Percentiles rank a stretch among this genome's conserved stretches.
These are phyloP conservation scores for Mikania micrantha DNA, from an alignment of 129 eudicot species.

Conservation along the genomic window DNA sequence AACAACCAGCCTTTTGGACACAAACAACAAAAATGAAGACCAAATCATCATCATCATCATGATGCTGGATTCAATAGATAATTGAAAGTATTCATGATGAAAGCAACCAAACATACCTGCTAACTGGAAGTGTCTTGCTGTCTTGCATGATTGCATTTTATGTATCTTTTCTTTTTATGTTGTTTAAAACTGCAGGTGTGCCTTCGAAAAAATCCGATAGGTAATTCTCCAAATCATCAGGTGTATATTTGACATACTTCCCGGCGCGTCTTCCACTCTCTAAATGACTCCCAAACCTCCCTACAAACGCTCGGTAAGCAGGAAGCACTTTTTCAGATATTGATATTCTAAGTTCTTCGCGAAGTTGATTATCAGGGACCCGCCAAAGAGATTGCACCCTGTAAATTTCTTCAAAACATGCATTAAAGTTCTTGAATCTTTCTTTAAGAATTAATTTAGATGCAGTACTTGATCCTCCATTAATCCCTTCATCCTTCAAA, in stretches of 20 bases:
- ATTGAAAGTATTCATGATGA: not conserved
- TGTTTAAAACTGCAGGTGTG: conserved; percentile 61
- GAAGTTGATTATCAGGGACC: conserved; percentile 89
- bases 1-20: conserved; percentile 30
- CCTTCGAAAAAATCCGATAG: conserved; percentile 85
- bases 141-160: conserved; percentile 33
- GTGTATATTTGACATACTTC: conserved; percentile 66
- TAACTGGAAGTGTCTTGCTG: conserved; percentile 12
- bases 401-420: conserved; percentile 85
- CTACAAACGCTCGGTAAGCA: conserved; percentile 86
- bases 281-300: conserved; percentile 78
- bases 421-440: conserved; percentile 79
- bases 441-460: conserved; percentile 82
- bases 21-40: conserved; percentile 21
- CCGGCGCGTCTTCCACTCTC: conserved; percentile 90
- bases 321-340: conserved; percentile 94
- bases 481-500: conserved; percentile 90
- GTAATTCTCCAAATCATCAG: conserved; percentile 81
- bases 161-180: conserved; percentile 69
- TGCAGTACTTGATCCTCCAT: conserved; percentile 72
- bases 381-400: conserved; percentile 79
- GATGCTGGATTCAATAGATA: conserved; percentile 28
- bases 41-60: conserved; percentile 16
- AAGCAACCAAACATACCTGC: conserved; percentile 38
- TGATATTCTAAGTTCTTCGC: conserved; percentile 91